A percentile compares a stretch with the other conserved stretches of the same genome.
Evolutionary conservation across 1,139 yeast genomes (phyloP).

Genomic region (Hyphopichia wangnamkhiaoensis): DNA sequence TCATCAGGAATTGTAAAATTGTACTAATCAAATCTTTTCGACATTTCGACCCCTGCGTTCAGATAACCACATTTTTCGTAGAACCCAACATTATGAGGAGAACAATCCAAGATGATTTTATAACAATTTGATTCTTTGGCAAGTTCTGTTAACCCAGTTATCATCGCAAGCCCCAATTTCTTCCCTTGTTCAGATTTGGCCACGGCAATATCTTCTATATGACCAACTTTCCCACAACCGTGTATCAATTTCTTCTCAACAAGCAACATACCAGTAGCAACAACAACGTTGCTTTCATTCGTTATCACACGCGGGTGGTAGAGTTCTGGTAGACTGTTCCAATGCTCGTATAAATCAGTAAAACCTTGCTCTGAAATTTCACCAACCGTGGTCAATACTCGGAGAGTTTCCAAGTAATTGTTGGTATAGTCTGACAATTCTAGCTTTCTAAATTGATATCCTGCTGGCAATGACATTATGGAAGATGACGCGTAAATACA

Average conservation of each 20-base stretch:
- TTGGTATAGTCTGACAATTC: constrained; percentile 44
- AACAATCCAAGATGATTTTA: constrained; percentile 88
- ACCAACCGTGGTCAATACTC: constrained; percentile 67
- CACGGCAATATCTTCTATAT: constrained; percentile 93
- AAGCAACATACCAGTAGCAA: constrained; percentile 49
- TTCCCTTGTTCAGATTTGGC: constrained; percentile 77
- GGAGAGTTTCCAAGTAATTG: constrained; percentile 52
- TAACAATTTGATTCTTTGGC: constrained; percentile 72
- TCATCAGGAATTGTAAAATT: too few relatives aligned
- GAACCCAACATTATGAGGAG: constrained; percentile 75
- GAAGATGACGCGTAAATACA: too few relatives aligned
- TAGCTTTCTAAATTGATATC: constrained; percentile 54
- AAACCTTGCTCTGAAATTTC: constrained; percentile 47
- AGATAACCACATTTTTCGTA: constrained; percentile 82
- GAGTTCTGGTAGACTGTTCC: constrained; percentile 46
- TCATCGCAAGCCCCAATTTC: constrained; percentile 69
- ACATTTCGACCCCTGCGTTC: constrained; percentile 77
- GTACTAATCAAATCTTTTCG: constrained; percentile 21
- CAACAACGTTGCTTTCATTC: constrained; percentile 46
- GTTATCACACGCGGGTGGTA: constrained; percentile 66
- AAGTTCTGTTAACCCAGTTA: constrained; percentile 58
- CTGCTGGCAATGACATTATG: constrained; percentile 42
- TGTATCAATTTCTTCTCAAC: constrained; percentile 72
- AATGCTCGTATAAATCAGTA: constrained; percentile 41
- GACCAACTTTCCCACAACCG: constrained; percentile 84